These are phyloP conservation scores for Helianthus tuberosus DNA, from an alignment of 129 eudicot species.

Conservation along the genomic window DNA sequence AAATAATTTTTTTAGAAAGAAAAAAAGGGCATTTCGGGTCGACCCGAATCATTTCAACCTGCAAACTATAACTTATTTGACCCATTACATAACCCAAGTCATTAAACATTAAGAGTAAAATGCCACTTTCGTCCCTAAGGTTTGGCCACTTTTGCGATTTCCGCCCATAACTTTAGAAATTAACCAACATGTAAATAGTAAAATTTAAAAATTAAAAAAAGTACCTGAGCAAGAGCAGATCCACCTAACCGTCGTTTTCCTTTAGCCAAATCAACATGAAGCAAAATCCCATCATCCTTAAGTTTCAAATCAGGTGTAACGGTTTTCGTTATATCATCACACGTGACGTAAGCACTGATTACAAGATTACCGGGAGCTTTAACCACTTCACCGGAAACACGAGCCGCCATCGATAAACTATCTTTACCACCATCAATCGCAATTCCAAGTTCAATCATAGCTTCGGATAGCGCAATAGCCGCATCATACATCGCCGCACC, in stretches of 20 bases:
- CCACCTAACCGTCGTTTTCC: constrained; percentile 91
- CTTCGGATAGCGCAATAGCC: constrained; percentile 79
- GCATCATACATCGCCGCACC: constrained; percentile 98
- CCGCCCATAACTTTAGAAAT: no score
- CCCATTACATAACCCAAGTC: not conserved
- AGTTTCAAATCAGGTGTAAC: constrained; percentile 95
- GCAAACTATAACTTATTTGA: not conserved
- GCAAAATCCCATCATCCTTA: constrained; percentile 67
- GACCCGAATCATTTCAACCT: not conserved
- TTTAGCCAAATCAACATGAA: constrained; percentile 82
- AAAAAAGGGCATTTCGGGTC: not conserved
- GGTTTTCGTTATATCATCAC: constrained; percentile 90
- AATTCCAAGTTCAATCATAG: constrained; percentile 90
- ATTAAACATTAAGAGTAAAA: no score
- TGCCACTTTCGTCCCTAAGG: no score
- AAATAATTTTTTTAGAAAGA: not conserved
- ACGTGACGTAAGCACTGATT: constrained; percentile 87
- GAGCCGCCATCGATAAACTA: constrained; percentile 97
- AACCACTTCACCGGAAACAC: constrained; percentile 78
- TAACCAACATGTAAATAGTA: constrained; percentile 1
- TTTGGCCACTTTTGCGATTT: no score
- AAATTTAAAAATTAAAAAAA: not conserved
- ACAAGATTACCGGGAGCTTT: constrained; percentile 98
- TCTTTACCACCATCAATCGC: constrained; percentile 98
- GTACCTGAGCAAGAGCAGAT: constrained; percentile 79